Evolutionary conservation across 306 rosid species (phyloP).

Genomic region (Ziziphus jujuba): DNA sequence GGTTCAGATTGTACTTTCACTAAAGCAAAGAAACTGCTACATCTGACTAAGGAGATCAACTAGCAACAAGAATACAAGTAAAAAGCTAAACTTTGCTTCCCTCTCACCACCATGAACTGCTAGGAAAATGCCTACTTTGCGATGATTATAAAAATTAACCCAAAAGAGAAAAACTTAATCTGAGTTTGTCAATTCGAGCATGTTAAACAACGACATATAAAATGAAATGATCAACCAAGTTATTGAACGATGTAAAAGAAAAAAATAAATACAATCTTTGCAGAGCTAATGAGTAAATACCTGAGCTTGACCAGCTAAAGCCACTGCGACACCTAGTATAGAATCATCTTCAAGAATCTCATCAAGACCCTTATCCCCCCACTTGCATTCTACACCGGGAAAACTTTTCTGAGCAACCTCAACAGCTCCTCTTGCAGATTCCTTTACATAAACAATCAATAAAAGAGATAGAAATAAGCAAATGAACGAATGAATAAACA

Average conservation of each 20-base stretch:
- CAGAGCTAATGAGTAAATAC: slow-evolving; percentile 23
- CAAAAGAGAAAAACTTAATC: too few species aligned
- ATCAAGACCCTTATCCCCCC: slow-evolving; percentile 73
- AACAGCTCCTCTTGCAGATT: slow-evolving; percentile 67
- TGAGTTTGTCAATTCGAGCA: too few species aligned
- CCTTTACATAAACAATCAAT: slow-evolving; percentile 31
- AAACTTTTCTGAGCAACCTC: slow-evolving; percentile 60
- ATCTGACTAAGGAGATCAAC: too few species aligned
- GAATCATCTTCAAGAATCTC: slow-evolving; percentile 63
- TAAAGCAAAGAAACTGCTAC: too few species aligned
- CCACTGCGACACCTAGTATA: slow-evolving; percentile 79
- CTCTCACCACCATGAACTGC: background rate
- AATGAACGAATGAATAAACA: background rate
- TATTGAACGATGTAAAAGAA: background rate
- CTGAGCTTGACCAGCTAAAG: slow-evolving; percentile 92
- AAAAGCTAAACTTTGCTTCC: background rate
- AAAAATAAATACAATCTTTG: too few species aligned
- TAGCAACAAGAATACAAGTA: too few species aligned
- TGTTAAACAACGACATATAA: too few species aligned
- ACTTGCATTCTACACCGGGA: slow-evolving; percentile 58
- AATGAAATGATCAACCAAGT: background rate
- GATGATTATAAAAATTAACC: too few species aligned
- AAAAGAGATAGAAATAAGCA: background rate
- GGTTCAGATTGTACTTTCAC: background rate
- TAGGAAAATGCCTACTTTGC: too few species aligned